These are phyloP conservation scores for Orbilia oligospora DNA, from an alignment of 2,329 filamentous ascomycete genomes.

Conservation along the genomic window DNA sequence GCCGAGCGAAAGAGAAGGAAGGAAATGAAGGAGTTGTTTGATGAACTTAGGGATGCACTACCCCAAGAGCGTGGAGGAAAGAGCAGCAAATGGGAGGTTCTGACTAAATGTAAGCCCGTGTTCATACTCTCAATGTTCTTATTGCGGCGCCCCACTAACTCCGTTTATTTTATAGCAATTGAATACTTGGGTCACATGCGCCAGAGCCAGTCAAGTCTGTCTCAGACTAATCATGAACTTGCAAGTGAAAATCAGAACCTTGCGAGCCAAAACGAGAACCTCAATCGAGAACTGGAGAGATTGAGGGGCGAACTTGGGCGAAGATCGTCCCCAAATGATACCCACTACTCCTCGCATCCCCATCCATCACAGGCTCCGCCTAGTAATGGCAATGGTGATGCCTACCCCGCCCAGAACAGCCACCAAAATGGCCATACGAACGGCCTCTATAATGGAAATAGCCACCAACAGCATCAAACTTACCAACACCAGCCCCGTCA, in stretches of 20 bases:
- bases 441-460: constrained; percentile 59
- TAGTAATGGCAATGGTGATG: constrained; percentile 10
- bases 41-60: constrained; percentile 82
- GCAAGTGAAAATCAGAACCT: constrained; percentile 52
- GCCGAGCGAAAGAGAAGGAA: constrained; percentile 86
- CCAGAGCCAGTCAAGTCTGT: constrained; percentile 59
- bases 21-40: constrained; percentile 90
- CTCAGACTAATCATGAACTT: constrained; percentile 61
- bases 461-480: constrained; percentile 57
- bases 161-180: constrained; percentile 61
- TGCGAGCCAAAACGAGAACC: constrained; percentile 58
- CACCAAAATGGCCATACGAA: constrained; percentile 1
- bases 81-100: constrained; percentile 89
- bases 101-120: constrained; percentile 80
- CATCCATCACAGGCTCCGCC: background rate
- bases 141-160: constrained; percentile 43
- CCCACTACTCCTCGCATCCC: constrained; percentile 21
- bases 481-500: constrained; percentile 48
- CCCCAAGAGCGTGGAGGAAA: constrained; percentile 86
- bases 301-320: constrained; percentile 60
- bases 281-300: constrained; percentile 62
- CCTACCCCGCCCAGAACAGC: constrained; percentile 27
- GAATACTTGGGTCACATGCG: constrained; percentile 64
- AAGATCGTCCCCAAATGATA: constrained; percentile 17
- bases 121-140: background rate